Percentiles rank a stretch among this genome's conserved stretches.
These are phyloP conservation scores for Pythium utonaiense DNA, from an alignment of 352 stramenopile genomes.

Conservation along the genomic window DNA sequence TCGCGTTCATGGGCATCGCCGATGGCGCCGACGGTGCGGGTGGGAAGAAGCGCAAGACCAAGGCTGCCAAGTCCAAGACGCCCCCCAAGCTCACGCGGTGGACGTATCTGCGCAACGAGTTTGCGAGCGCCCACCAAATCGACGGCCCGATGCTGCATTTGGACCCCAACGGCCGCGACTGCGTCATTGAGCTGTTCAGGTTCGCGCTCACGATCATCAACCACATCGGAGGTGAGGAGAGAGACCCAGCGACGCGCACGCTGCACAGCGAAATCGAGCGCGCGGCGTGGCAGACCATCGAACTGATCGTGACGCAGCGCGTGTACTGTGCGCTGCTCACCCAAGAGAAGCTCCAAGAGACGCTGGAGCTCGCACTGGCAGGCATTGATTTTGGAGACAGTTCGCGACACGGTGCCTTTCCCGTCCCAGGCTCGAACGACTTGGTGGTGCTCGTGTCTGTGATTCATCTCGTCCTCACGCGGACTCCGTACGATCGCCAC, in stretches of 20 bases:
- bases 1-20: constrained; percentile 31
- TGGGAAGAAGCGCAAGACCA: constrained; percentile 22
- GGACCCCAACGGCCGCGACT: constrained; percentile 67
- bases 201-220: constrained; percentile 54
- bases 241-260: constrained; percentile 22
- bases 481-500: constrained; percentile 59
- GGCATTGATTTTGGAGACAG: constrained; percentile 37
- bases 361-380: constrained; percentile 51
- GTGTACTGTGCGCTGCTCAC: constrained; percentile 70
- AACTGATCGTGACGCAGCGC: constrained; percentile 48
- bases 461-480: constrained; percentile 43
- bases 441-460: constrained; percentile 28
- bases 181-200: constrained; percentile 46
- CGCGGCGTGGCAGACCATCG: constrained; percentile 63
- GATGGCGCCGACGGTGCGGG: neutral
- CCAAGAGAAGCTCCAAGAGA: constrained; percentile 42
- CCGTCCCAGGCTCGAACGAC: constrained; percentile 12
- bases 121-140: constrained; percentile 47
- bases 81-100: constrained; percentile 46
- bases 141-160: constrained; percentile 62
- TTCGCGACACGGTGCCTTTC: constrained; percentile 10
- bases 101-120: constrained; percentile 56
- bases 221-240: constrained; percentile 25
- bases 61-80: constrained; percentile 18
- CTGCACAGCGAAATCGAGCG: constrained; percentile 42